Base-by-base conservation (phyloP, 345 rosid genomes). In the Moricandia moricandioides region DNA sequence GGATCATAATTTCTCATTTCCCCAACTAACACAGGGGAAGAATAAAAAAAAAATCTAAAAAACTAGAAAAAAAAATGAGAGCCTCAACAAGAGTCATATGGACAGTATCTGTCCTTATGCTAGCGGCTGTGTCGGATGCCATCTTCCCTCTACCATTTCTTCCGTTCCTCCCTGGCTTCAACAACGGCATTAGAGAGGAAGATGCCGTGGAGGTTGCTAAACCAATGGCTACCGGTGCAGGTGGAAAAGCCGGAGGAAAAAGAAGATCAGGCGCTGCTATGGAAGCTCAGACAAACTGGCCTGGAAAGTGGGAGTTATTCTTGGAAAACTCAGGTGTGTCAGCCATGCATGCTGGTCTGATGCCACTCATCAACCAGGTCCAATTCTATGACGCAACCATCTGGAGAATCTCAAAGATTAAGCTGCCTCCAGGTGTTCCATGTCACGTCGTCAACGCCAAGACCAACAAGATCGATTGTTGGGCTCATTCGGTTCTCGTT, bases 361-460 rank as follows among this genome's bases (percentile, higher is more conserved):
- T 95, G 71, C 96, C 95, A 12, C 76, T 83, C 18, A 67, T 70
- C 60, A 79, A 87, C 79, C 82, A 87, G 76, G 91, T 79, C 35
- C 71, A 88, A 40, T 88, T 84, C 87, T 92, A 85, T 21, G 97
- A 94, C 47, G 86, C 97, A 34, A 91, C 97, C 0, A 82, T 86
- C 47, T 85, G 89, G 86, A 84, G 81, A 65, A 73, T 75, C 1
- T 95, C 97, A 8, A 67, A 75, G 26, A 29, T 88, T 5, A 52
- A 24, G 11, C 9, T 49, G 3, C 55, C 55, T 49, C 55, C 55
- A 1, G 55, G 55, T 16, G 55, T 49, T 16, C 55, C 34, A 13
- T 91, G 97, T 64, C 88, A 84, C 24, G 72, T 78, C 5, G n/a
- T 68, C 0, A 30, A 83, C 9, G n/a, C 71, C 26, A 43, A 68